phyloP scores from a whole-genome alignment of 805 yeast species.

The Ogataea zsoltii region DNA sequence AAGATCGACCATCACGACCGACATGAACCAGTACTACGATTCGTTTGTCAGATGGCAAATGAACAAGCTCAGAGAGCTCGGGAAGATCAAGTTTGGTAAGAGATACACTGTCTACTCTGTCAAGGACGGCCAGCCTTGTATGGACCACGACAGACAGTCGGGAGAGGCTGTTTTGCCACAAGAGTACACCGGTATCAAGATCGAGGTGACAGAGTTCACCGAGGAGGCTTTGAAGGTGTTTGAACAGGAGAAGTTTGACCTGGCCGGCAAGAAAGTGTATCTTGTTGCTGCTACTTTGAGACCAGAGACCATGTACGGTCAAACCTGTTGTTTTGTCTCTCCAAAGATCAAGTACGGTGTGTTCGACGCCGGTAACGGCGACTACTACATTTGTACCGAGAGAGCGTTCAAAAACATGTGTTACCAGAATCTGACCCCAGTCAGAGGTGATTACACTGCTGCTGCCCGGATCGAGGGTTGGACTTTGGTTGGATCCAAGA shows the following conservation, averaged over 20 bases:
- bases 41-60: conserved; percentile 96
- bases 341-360: conserved; percentile 93
- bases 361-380: conserved; percentile 77
- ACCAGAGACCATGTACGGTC: conserved; percentile 99
- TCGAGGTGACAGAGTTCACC: conserved; percentile 63
- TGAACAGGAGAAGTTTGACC: conserved; percentile 47
- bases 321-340: conserved; percentile 96
- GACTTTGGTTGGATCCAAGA: conserved; percentile 79
- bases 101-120: conserved; percentile 96
- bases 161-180: conserved; percentile 98
- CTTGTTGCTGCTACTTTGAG: conserved; percentile 96
- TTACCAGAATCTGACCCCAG: conserved; percentile 89
- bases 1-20: conserved; percentile 93
- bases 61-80: conserved; percentile 78
- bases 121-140: conserved; percentile 98
- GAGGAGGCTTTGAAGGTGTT: conserved; percentile 56
- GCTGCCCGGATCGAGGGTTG: conserved; percentile 64
- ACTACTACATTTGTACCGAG: conserved; percentile 82
- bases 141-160: conserved; percentile 96
- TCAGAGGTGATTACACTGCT: conserved; percentile 74
- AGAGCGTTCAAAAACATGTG: conserved; percentile 98
- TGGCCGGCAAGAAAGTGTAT: conserved; percentile 62
- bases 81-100: conserved; percentile 96
- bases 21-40: conserved; percentile 92
- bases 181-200: conserved; percentile 93